Percentiles rank a stretch among this genome's conserved stretches.
Evolutionary conservation across 768 basidiomycete genomes (phyloP).

Genomic region (Trametes punicea): DNA sequence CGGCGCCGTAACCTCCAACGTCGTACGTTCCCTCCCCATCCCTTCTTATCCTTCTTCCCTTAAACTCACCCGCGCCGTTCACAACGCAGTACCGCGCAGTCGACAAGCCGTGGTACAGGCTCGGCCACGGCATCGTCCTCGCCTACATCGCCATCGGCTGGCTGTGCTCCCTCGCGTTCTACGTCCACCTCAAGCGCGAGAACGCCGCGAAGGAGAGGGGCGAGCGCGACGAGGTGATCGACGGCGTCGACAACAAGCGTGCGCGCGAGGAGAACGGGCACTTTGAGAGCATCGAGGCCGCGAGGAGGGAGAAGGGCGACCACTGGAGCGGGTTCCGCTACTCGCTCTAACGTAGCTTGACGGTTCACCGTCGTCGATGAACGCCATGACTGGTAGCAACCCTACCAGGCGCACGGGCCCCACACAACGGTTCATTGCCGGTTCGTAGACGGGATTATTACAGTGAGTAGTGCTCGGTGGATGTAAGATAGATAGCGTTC

Average conservation of each 20-base stretch:
- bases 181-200: slow-evolving; percentile 50
- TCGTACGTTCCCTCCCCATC: slow-evolving; percentile 41
- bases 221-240: slow-evolving; percentile 64
- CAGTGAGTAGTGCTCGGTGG: slow-evolving; percentile 17
- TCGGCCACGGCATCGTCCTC: slow-evolving; percentile 68
- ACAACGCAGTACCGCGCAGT: slow-evolving; percentile 54
- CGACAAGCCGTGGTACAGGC: slow-evolving; percentile 64
- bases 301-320: slow-evolving; percentile 62
- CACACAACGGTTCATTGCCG: not conserved
- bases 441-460: not conserved
- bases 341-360: slow-evolving; percentile 37
- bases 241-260: slow-evolving; percentile 41
- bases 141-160: slow-evolving; percentile 68
- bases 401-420: too few relatives aligned
- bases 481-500: slow-evolving; percentile 20
- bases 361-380: too few relatives aligned
- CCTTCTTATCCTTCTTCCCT: not conserved
- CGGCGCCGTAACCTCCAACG: slow-evolving; percentile 64
- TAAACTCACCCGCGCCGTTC: not conserved
- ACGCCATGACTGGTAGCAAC: too few relatives aligned
- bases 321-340: slow-evolving; percentile 78
- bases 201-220: slow-evolving; percentile 63
- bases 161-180: slow-evolving; percentile 47
- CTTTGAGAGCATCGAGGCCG: slow-evolving; percentile 52
- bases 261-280: slow-evolving; percentile 50